Conservation (phyloP, 768 basidiomycete species). For the Cantharellus cinnabarinus region DNA sequence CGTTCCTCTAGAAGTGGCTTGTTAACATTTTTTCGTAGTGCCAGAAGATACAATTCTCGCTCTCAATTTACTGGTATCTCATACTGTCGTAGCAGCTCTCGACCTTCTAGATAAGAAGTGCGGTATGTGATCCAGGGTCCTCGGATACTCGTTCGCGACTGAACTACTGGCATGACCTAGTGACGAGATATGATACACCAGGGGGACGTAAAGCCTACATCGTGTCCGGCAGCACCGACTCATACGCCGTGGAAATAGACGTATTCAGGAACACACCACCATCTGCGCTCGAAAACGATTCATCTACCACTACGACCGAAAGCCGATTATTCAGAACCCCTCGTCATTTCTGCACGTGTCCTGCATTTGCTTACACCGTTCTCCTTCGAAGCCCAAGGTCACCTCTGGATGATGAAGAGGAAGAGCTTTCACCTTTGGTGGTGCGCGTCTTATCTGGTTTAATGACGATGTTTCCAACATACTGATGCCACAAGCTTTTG, state of each 20-base stretch:
- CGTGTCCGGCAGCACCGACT: constrained; percentile 44
- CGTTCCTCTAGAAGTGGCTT: no score
- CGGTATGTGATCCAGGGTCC: constrained; percentile 22
- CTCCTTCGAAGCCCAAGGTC: constrained; percentile 27
- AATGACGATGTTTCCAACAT: no score
- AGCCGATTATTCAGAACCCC: constrained; percentile 19
- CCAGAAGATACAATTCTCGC: constrained; percentile 3
- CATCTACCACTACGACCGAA: constrained; percentile 17
- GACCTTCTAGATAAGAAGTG: constrained; percentile 55
- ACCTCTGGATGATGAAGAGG: no score
- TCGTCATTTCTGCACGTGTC: constrained; percentile 46
- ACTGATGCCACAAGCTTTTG: no score
- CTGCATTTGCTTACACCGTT: constrained; percentile 47
- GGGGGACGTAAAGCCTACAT: constrained; percentile 44
- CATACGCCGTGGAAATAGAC: constrained; percentile 28
- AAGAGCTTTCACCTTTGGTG: no score
- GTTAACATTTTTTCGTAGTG: background rate
- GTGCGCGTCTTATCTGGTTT: no score
- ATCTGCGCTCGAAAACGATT: no score
- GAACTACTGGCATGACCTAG: constrained; percentile 19
- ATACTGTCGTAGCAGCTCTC: constrained; percentile 37
- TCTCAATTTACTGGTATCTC: constrained; percentile 1
- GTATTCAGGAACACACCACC: no score
- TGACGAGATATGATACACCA: constrained; percentile 36
- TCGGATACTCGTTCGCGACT: no score